Conservation (phyloP, 2,329 filamentous ascomycete genomes). For the Colletotrichum sidae region DNA sequence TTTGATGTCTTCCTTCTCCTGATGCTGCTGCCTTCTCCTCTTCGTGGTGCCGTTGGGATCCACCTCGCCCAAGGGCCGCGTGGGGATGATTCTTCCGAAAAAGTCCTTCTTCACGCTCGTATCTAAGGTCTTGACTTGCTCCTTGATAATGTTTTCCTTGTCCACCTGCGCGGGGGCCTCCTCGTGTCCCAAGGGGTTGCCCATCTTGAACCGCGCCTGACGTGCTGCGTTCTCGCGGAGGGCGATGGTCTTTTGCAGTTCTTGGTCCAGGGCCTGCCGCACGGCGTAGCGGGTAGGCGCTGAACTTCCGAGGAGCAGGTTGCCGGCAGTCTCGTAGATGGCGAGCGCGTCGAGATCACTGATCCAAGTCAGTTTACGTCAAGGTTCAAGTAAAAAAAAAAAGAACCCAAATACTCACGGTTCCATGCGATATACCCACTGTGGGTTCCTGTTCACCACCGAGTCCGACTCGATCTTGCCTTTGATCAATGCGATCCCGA, state of each 20-base stretch:
- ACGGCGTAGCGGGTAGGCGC: constrained; percentile 91
- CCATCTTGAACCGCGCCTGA: constrained; percentile 70
- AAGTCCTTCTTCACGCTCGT: constrained; percentile 79
- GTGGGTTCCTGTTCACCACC: constrained; percentile 66
- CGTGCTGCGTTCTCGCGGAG: constrained; percentile 74
- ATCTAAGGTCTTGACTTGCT: constrained; percentile 46
- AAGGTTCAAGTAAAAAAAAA: not conserved
- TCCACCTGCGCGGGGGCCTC: constrained; percentile 46
- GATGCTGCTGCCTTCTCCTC: constrained; percentile 43
- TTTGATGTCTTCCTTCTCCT: constrained; percentile 55
- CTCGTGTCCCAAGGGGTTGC: constrained; percentile 42
- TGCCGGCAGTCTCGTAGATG: constrained; percentile 76
- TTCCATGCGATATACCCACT: constrained; percentile 94
- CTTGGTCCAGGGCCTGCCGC: constrained; percentile 91
- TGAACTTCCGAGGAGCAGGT: constrained; percentile 65
- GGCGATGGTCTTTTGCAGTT: constrained; percentile 80
- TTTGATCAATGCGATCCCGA: constrained; percentile 84
- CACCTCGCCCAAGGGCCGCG: constrained; percentile 51
- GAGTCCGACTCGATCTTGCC: constrained; percentile 81
- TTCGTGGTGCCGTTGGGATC: constrained; percentile 50
- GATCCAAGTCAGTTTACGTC: constrained; percentile 17
- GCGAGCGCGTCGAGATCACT: constrained; percentile 82
- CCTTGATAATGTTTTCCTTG: constrained; percentile 52
- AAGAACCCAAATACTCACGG: constrained; percentile 72
- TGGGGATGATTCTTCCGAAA: constrained; percentile 79